Evolutionary conservation across 2,329 filamentous ascomycete species (phyloP), one percentile per base, ranked within the genome.

Genomic region (Lachnellula willkommii): DNA sequence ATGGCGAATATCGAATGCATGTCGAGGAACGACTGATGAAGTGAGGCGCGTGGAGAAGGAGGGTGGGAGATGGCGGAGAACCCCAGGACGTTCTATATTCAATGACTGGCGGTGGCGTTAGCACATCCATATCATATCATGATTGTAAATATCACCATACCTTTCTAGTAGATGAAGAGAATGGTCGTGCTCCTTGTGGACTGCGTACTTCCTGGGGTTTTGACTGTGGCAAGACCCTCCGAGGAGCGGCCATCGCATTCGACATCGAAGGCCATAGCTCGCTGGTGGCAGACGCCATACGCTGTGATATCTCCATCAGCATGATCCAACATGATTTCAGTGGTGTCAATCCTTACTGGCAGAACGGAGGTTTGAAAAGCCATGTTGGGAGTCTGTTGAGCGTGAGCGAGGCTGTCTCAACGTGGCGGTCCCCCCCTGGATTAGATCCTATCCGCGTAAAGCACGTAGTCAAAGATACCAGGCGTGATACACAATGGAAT

Each of bases 201-300:
- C n/a, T 36, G 35, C 20, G 26, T 32, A 9, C 9, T 32, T 32
- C 9, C 28, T 32, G 28, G 28, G 9, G 28, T 11, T 11, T 32
- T 32, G 28, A 32, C 28, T 32, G 28, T 32, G 28, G 66, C 52
- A 68, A 52, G 47, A 62, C 62, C 57, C 69, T 73, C 69, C 68
- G 71, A 26, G 73, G 71, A 56, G 67, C 64, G 45, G 65, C 63
- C 46, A 76, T 61, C 51, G 70, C 57, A 56, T 66, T 74, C 48
- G 71, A 72, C 63, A 77, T 68, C 26, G 70, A 72, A 45, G 74
- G 73, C 73, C 72, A 75, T 50, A 75, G 58, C 61, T 76, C 73
- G 37, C 73, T 71, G 42, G 71, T 70, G 53, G 68, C 69, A n/a
- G 70, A 69, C 47, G 70, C 67, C 50, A 79, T 67, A 57, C 74